Evolutionary conservation across 495 filamentous ascomycete genomes (phyloP).

Genomic region (Penicilliopsis zonata): DNA sequence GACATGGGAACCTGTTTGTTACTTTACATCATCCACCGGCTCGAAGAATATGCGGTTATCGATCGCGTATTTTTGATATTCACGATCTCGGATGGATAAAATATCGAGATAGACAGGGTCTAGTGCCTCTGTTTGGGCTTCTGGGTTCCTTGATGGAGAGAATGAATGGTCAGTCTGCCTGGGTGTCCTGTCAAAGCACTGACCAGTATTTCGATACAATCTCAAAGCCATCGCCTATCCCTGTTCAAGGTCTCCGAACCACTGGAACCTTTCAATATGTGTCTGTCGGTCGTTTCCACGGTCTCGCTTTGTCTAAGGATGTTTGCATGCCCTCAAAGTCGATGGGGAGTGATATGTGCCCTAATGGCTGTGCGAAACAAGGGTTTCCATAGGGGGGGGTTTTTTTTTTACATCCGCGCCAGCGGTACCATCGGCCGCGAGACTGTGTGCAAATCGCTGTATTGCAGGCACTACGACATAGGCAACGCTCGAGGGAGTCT

Average conservation of each 20-base stretch:
- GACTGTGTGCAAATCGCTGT: constrained; percentile 11
- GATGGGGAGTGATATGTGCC: constrained; percentile 13
- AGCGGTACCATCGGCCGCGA: constrained; percentile 7
- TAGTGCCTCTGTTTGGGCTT: constrained; percentile 40
- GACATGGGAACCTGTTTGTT: not conserved
- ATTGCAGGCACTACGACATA: constrained; percentile 12
- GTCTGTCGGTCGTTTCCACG: constrained; percentile 8
- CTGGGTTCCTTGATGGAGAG: constrained; percentile 27
- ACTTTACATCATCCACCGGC: constrained; percentile 72
- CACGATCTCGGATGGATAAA: constrained; percentile 52
- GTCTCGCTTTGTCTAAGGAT: constrained; percentile 8
- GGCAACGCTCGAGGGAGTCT: constrained; percentile 12
- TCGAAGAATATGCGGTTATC: constrained; percentile 63
- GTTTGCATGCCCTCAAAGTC: constrained; percentile 5
- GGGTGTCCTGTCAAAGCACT: constrained; percentile 2
- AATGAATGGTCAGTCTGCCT: constrained; percentile 10
- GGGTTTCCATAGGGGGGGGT: constrained; percentile 6
- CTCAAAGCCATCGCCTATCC: constrained; percentile 11
- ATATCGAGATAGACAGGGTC: constrained; percentile 50
- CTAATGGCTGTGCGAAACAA: constrained; percentile 1
- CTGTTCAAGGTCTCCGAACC: constrained; percentile 4
- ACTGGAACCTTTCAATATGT: constrained; percentile 4
- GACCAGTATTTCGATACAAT: constrained; percentile 18
- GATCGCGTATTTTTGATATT: constrained; percentile 64
- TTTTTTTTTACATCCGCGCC: constrained; percentile 7